phyloP scores from a whole-genome alignment of 2,329 filamentous ascomycete genomes.

The Aureobasidium subglaciale region DNA sequence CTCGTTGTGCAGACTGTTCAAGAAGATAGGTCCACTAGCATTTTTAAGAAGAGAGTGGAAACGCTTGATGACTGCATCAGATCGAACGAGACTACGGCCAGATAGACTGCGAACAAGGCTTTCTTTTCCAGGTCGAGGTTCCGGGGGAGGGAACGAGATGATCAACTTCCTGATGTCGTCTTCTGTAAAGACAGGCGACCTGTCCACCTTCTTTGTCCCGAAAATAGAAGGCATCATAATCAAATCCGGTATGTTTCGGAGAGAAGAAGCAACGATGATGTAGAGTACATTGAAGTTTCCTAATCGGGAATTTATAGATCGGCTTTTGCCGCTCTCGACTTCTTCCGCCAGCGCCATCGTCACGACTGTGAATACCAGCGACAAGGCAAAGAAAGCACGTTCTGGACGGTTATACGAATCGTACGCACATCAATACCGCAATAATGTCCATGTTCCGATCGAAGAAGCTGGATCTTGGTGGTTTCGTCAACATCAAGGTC shows the following conservation, averaged over 20 bases:
- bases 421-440: background rate
- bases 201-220: background rate
- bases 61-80: conserved; percentile 5
- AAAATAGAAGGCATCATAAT: conserved; percentile 9
- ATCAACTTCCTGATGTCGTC: conserved; percentile 11
- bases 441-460: conserved; percentile 63
- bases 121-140: conserved; percentile 1
- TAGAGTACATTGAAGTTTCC: background rate
- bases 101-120: conserved; percentile 14
- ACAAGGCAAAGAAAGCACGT: background rate
- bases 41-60: conserved; percentile 9
- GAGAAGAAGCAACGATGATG: background rate
- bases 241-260: background rate
- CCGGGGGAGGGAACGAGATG: conserved; percentile 2
- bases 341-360: background rate
- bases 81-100: conserved; percentile 2
- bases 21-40: background rate
- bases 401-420: background rate
- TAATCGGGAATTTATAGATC: conserved; percentile 2
- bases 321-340: background rate
- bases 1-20: background rate
- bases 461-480: conserved; percentile 83
- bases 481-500: conserved; percentile 76
- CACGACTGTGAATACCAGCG: background rate
- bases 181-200: conserved; percentile 1